Evolutionary conservation across 495 filamentous ascomycete genomes (phyloP).

Genomic region (Penicillium macrosclerotiorum): DNA sequence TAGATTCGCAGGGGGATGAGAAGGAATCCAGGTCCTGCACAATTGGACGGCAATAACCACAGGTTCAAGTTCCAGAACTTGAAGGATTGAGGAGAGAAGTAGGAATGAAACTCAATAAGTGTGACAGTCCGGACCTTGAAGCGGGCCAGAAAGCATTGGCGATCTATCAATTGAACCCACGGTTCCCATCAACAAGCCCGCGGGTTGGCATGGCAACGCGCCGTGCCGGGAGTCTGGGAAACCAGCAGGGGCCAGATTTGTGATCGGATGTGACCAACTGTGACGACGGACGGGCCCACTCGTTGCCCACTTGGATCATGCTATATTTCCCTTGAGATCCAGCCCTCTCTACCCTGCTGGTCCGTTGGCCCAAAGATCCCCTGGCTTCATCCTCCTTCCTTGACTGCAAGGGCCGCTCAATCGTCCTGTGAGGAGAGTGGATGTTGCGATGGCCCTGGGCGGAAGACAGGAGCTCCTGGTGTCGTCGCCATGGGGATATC

Average conservation of each 20-base stretch:
- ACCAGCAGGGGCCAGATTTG: slow-evolving; percentile 15
- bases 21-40: too few relatives aligned
- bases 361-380: slow-evolving; percentile 10
- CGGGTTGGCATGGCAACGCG: slow-evolving; percentile 44
- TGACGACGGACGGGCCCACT: slow-evolving; percentile 23
- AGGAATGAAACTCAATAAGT: slow-evolving; percentile 29
- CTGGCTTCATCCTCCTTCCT: slow-evolving; percentile 1
- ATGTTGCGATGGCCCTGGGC: slow-evolving; percentile 3
- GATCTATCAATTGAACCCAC: slow-evolving; percentile 37
- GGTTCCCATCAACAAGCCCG: slow-evolving; percentile 47
- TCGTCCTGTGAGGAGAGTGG: slow-evolving; percentile 19
- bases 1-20: neutral
- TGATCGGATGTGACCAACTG: slow-evolving; percentile 10
- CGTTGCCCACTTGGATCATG: slow-evolving; percentile 12
- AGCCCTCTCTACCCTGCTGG: slow-evolving; percentile 9
- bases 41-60: neutral
- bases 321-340: slow-evolving; percentile 7
- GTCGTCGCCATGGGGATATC: slow-evolving; percentile 23
- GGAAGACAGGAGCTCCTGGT: slow-evolving; percentile 9
- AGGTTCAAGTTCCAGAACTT: slow-evolving; percentile 8
- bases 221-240: slow-evolving; percentile 32
- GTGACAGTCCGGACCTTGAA: slow-evolving; percentile 22
- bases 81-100: slow-evolving; percentile 8
- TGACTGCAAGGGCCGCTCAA: slow-evolving; percentile 21
- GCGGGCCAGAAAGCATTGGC: slow-evolving; percentile 29